Conservation (phyloP, 352 stramenopile genomes). For the Phytophthora idaei region DNA sequence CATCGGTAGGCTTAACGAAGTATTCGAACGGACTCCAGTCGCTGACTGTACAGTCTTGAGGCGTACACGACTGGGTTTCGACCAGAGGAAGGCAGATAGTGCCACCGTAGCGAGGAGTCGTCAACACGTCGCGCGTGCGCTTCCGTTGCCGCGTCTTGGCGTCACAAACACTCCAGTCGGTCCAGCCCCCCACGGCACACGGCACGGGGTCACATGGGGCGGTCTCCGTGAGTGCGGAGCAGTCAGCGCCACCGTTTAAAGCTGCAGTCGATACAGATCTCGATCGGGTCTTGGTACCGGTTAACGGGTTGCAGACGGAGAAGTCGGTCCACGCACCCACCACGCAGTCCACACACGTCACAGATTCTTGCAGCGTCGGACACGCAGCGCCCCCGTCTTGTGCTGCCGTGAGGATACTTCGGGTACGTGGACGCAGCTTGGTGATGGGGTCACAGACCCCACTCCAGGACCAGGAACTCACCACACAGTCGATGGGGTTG, state of each 20-base stretch:
- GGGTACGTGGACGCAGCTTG: slow-evolving; percentile 36
- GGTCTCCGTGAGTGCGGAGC: slow-evolving; percentile 37
- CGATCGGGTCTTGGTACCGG: slow-evolving; percentile 47
- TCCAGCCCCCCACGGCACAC: slow-evolving; percentile 49
- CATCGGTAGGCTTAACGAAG: slow-evolving; percentile 45
- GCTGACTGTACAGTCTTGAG: slow-evolving; percentile 53
- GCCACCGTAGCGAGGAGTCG: slow-evolving; percentile 40
- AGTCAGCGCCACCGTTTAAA: slow-evolving; percentile 45
- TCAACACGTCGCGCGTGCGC: slow-evolving; percentile 36
- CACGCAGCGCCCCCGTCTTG: slow-evolving; percentile 50
- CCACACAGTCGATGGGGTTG: slow-evolving; percentile 47
- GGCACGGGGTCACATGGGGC: slow-evolving; percentile 41
- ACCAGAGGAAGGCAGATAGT: slow-evolving; percentile 39
- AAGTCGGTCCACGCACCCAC: slow-evolving; percentile 51
- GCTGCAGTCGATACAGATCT: slow-evolving; percentile 38
- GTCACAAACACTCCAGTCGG: slow-evolving; percentile 40
- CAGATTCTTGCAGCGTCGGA: slow-evolving; percentile 43
- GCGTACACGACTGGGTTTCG: slow-evolving; percentile 48
- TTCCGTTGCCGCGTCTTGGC: slow-evolving; percentile 38
- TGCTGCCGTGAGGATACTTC: slow-evolving; percentile 36
- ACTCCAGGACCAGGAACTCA: slow-evolving; percentile 49
- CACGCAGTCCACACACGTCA: slow-evolving; percentile 46
- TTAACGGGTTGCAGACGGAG: slow-evolving; percentile 49
- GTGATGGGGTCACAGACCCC: slow-evolving; percentile 39
- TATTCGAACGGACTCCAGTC: slow-evolving; percentile 57